These are phyloP conservation scores for Macrocystidia cucumis DNA, from an alignment of 1,284 basidiomycete genomes.

Conservation along the genomic window DNA sequence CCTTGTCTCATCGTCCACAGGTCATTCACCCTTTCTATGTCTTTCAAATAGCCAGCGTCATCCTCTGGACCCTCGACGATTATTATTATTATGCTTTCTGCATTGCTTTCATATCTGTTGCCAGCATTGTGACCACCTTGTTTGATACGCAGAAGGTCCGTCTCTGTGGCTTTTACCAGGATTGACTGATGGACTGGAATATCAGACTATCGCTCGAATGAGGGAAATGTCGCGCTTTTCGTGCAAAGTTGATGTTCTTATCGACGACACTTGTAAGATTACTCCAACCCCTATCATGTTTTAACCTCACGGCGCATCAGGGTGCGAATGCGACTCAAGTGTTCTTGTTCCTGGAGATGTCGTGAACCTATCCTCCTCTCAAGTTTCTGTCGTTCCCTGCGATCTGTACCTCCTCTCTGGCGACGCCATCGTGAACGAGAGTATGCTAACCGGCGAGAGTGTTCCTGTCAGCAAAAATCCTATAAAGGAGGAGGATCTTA, in stretches of 20 bases:
- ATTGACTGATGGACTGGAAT: too few species aligned
- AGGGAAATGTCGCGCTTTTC: conserved; percentile 93
- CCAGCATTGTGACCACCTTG: conserved; percentile 84
- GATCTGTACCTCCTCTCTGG: conserved; percentile 92
- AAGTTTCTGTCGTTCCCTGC: conserved; percentile 77
- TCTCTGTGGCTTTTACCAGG: conserved; percentile 4
- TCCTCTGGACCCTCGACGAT: conserved; percentile 92
- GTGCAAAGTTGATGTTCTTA: conserved; percentile 72
- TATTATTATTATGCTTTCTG: conserved; percentile 98
- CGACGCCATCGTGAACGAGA: conserved; percentile 97
- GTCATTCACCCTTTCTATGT: conserved; percentile 96
- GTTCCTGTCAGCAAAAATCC: conserved; percentile 89
- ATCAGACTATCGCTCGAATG: conserved; percentile 90
- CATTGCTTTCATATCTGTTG: conserved; percentile 87
- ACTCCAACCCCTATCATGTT: background rate
- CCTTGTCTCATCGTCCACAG: conserved; percentile 28
- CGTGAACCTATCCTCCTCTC: conserved; percentile 78
- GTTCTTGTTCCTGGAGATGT: conserved; percentile 92
- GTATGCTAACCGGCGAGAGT: conserved; percentile 96
- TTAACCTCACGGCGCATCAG: conserved; percentile 29
- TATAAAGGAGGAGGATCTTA: conserved; percentile 65
- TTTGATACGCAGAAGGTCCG: conserved; percentile 87
- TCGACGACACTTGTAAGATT: conserved; percentile 64
- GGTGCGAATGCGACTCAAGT: conserved; percentile 69
- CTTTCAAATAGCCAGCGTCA: conserved; percentile 95